Conservation (phyloP, 768 basidiomycete genomes). For the Termitomyces sp. region DNA sequence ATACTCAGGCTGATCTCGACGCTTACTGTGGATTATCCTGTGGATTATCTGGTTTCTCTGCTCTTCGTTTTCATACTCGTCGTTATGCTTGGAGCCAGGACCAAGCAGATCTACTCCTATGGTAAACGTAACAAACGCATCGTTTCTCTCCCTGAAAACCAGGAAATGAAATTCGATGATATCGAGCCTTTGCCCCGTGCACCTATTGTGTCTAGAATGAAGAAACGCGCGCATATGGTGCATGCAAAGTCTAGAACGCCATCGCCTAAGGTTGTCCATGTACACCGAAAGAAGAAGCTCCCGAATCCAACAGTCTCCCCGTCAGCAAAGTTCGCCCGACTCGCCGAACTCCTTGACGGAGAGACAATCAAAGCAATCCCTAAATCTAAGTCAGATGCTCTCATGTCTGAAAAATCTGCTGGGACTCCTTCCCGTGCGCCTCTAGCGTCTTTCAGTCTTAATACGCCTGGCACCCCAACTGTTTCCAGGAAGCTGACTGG, state of each 20-base stretch:
- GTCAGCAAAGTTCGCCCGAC: constrained; percentile 24
- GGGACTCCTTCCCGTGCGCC: constrained; percentile 30
- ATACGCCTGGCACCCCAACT: constrained; percentile 37
- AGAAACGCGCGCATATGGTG: constrained; percentile 40
- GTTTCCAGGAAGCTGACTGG: constrained; percentile 17
- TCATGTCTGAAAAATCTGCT: constrained; percentile 5
- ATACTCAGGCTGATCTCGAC: not conserved
- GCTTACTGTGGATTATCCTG: not conserved
- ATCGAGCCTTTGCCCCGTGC: constrained; percentile 36
- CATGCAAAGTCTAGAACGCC: constrained; percentile 28
- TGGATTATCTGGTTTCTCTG: constrained; percentile 10
- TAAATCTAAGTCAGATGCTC: constrained; percentile 17
- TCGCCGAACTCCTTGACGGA: constrained; percentile 30
- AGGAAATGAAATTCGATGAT: constrained; percentile 36
- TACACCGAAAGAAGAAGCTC: constrained; percentile 40
- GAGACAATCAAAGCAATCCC: constrained; percentile 8
- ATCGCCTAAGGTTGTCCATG: constrained; percentile 37
- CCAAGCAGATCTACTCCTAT: constrained; percentile 65
- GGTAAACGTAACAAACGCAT: constrained; percentile 62
- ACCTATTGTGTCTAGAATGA: constrained; percentile 43
- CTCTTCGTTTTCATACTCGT: constrained; percentile 14
- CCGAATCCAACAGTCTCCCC: constrained; percentile 35
- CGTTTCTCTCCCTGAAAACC: constrained; percentile 42
- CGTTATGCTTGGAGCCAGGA: constrained; percentile 56
- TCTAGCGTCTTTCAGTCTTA: constrained; percentile 27